A percentile compares a stretch with the other conserved stretches of the same genome.
Evolutionary conservation across 1,284 basidiomycete genomes (phyloP).

Genomic region (Inonotus hispidus): DNA sequence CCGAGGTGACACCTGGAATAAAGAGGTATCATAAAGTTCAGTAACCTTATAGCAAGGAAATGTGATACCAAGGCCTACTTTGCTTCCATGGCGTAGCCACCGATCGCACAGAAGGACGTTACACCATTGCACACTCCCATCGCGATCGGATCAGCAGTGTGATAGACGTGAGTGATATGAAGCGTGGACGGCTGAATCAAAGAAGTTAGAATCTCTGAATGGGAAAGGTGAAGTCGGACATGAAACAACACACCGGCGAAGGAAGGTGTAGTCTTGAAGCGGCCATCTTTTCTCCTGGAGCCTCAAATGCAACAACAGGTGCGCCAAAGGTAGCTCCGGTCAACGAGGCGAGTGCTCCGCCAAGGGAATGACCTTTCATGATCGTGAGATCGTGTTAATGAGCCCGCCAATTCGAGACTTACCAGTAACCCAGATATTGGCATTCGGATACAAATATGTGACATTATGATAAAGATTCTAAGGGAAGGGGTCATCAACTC

Average conservation of each 20-base stretch:
- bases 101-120: constrained; percentile 51
- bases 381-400: not conserved
- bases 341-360: constrained; percentile 77
- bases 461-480: constrained; percentile 81
- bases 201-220: not conserved
- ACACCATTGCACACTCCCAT: constrained; percentile 60
- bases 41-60: constrained; percentile 18
- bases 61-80: constrained; percentile 28
- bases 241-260: constrained; percentile 37
- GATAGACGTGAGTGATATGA: constrained; percentile 65
- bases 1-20: constrained; percentile 68
- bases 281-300: constrained; percentile 73
- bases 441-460: constrained; percentile 87
- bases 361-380: constrained; percentile 57
- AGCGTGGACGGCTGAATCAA: constrained; percentile 43
- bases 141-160: constrained; percentile 68
- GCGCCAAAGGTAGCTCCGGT: constrained; percentile 80
- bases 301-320: constrained; percentile 80
- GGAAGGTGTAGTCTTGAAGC: constrained; percentile 76
- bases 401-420: not conserved
- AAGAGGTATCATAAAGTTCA: constrained; percentile 21
- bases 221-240: not conserved
- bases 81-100: constrained; percentile 60
- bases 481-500: constrained; percentile 59
- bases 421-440: constrained; percentile 86